These are phyloP conservation scores for Austropuccinia psidii DNA, from an alignment of 1,284 basidiomycete genomes.

Conservation along the genomic window DNA sequence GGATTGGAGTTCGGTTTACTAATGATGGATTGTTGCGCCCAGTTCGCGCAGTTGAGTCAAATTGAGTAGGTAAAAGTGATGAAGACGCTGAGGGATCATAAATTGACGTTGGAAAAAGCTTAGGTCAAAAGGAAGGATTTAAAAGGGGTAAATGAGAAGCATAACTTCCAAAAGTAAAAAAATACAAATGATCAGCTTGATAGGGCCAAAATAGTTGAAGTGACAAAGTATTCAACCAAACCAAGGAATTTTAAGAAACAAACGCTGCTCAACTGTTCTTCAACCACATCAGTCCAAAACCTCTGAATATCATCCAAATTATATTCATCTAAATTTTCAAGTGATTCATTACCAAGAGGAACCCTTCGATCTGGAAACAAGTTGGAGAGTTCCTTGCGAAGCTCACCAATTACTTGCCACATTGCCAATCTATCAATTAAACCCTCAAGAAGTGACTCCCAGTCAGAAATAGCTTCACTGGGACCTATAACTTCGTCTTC, in stretches of 20 bases:
- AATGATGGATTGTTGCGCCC: no score
- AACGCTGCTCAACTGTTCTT: slow-evolving; percentile 21
- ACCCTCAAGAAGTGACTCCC: slow-evolving; percentile 20
- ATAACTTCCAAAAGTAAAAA: slow-evolving; percentile 18
- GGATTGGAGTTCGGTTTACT: no score
- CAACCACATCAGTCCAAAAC: slow-evolving; percentile 34
- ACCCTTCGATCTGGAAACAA: no score
- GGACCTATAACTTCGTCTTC: background rate
- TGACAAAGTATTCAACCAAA: background rate
- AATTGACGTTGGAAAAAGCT: slow-evolving; percentile 33
- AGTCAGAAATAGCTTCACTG: background rate
- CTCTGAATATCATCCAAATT: slow-evolving; percentile 21
- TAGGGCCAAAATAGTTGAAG: background rate
- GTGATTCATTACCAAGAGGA: background rate
- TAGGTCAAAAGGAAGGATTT: slow-evolving; percentile 26
- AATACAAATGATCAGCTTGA: background rate
- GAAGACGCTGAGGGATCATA: slow-evolving; percentile 9
- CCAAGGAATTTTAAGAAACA: no score
- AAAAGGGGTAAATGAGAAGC: slow-evolving; percentile 8
- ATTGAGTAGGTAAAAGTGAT: background rate
- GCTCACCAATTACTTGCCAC: slow-evolving; percentile 25
- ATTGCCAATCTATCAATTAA: slow-evolving; percentile 31
- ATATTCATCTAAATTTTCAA: background rate
- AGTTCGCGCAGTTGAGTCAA: slow-evolving; percentile 6
- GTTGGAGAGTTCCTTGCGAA: background rate